Percentiles rank a stretch among this genome's conserved stretches.
phyloP scores from a whole-genome alignment of 1,284 basidiomycete species.

The Cystobasidiaceae sp. region DNA sequence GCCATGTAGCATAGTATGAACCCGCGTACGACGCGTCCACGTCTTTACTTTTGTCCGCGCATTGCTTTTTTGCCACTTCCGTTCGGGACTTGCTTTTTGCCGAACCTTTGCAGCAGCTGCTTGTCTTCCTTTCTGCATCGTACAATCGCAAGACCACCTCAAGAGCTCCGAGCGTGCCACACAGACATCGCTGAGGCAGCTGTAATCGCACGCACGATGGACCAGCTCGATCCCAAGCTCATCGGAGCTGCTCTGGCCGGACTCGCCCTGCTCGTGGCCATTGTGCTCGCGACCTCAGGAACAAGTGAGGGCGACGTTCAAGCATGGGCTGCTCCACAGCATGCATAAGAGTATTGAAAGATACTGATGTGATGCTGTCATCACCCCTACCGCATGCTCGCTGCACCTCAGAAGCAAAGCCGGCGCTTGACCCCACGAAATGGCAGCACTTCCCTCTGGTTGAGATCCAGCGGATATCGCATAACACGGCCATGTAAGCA shows the following conservation, averaged over 20 bases:
- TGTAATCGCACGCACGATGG: neutral
- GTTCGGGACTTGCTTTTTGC: too few species aligned
- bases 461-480: constrained; percentile 79
- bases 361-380: neutral
- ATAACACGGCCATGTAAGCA: constrained; percentile 84
- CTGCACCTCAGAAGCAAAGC: constrained; percentile 24
- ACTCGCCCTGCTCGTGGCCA: constrained; percentile 33
- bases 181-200: too few species aligned
- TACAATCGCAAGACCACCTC: too few species aligned
- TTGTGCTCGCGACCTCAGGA: constrained; percentile 23
- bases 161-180: too few species aligned
- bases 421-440: constrained; percentile 58
- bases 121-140: too few species aligned
- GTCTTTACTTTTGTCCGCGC: too few species aligned
- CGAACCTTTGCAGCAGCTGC: too few species aligned
- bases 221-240: constrained; percentile 29
- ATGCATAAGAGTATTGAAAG: neutral
- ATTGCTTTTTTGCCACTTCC: too few species aligned
- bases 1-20: too few species aligned
- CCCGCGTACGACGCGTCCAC: too few species aligned
- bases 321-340: neutral
- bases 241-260: constrained; percentile 35
- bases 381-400: neutral
- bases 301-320: constrained; percentile 24
- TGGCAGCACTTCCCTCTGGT: constrained; percentile 79